phyloP scores from a whole-genome alignment of 768 basidiomycete species.

The Lentinula sp. region DNA sequence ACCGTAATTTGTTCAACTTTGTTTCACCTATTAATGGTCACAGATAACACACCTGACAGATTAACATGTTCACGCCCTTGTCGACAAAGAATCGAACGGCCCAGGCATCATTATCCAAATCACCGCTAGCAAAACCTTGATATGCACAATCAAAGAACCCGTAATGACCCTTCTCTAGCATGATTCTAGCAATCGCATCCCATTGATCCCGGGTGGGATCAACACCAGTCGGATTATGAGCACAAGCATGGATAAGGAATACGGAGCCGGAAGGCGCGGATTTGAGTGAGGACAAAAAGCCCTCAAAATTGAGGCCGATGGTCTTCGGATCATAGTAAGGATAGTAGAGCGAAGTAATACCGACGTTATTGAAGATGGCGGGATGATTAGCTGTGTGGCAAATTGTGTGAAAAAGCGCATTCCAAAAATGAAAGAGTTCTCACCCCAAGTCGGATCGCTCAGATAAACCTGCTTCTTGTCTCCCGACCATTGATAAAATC shows the following conservation, averaged over 20 bases:
- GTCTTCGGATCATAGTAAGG: slow-evolving; percentile 93
- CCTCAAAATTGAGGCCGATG: slow-evolving; percentile 76
- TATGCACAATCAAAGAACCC: slow-evolving; percentile 96
- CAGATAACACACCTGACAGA: slow-evolving; percentile 69
- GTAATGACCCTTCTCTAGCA: slow-evolving; percentile 72
- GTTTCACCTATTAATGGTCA: not conserved
- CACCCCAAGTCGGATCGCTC: slow-evolving; percentile 95
- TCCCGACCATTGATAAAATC: slow-evolving; percentile 70
- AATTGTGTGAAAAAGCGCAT: not conserved
- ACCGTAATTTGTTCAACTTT: not conserved
- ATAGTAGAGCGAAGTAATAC: slow-evolving; percentile 81
- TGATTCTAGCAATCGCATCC: slow-evolving; percentile 66
- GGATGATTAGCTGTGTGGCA: slow-evolving; percentile 68
- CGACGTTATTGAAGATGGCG: slow-evolving; percentile 87
- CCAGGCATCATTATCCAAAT: slow-evolving; percentile 87
- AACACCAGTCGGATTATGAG: slow-evolving; percentile 96
- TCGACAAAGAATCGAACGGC: slow-evolving; percentile 86
- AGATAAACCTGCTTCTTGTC: slow-evolving; percentile 69
- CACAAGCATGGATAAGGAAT: slow-evolving; percentile 89
- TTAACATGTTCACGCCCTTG: slow-evolving; percentile 65
- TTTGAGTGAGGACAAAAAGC: slow-evolving; percentile 55
- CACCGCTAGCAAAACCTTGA: slow-evolving; percentile 94
- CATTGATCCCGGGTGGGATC: slow-evolving; percentile 90
- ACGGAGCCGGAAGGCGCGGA: slow-evolving; percentile 72
- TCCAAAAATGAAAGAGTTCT: slow-evolving; percentile 19